Evolutionary conservation across 306 rosid species (phyloP), one percentile per base, ranked within the genome.

Genomic region (Malus sieversii): DNA sequence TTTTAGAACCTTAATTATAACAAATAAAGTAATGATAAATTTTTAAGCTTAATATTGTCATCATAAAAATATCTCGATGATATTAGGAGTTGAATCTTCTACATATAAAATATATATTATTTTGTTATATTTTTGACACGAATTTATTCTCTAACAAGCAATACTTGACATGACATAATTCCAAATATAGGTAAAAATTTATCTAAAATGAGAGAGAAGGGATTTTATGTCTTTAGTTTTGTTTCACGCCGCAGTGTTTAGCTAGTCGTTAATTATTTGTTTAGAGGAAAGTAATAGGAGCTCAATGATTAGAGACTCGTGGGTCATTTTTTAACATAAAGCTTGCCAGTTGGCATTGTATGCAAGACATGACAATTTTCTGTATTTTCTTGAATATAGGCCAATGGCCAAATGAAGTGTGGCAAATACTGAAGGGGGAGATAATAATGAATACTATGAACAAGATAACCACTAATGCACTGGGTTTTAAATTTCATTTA

Each of bases 401-500:
- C 77, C 72, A 68, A 76, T 78, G 35, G 66, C 16, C 29, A 74
- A 68, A 71, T 27, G 53, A 62, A 61, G 33, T 1, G 82, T 75
- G 76, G 76, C 68, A 66, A 84, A 79, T 81, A 14, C 68, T 60
- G 35, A 33, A 16, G 32, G 67, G 33, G 8, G 20, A 51, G 55
- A 10, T 18, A 29, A 58, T 30, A 6, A 61, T 27, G 48, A 78
- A 35, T 35, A 35, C 2, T 32, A 76, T 69, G 57, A 51, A 61
- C 22, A 44, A 51, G 79, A 75, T 67, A 57, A 58, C 55, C 82
- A 79, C 86, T 75, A 72, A 52, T 61, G 12, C 11, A 64, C 68
- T 78, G 80, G 79, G 77, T 79, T 74, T 72, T 86, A 33, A 63
- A 73, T 60, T 72, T 86, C 42, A 63, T 75, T 60, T 45, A 75